Base-by-base conservation (phyloP, 208 protist species). In the Leishmania braziliensis region DNA sequence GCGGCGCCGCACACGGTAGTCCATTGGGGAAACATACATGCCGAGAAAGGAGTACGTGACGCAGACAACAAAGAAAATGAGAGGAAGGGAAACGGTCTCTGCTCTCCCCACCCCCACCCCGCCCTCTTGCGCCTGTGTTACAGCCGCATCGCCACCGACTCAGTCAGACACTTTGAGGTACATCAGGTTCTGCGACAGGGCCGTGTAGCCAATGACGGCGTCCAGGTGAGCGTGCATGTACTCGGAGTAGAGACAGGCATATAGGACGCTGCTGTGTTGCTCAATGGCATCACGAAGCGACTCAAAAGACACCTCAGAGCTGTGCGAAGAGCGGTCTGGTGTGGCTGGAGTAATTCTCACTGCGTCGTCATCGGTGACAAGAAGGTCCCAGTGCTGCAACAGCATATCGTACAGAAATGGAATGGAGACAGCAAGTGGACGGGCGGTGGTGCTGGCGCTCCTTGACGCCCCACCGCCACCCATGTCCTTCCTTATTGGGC, bases 101-200 rank as follows among this genome's bases (percentile, higher is more conserved):
- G 5, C 16, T n/a, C 60, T 65, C n/a, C 60, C 16, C 60, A 65
- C 23, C 68, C 20, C 36, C 39, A 50, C 56, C 29, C 18, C 33
- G 20, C 74, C n/a, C 58, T 18, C 39, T 71, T 53, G 23, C 43
- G 6, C 70, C 56, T 75, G 43, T 20, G 51, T 16, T 48, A 71
- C 23, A 23, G 54, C 43, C 39, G 62, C 77, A 43, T 50, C 43
- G 68, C 8, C 43, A 51, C 16, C 20, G 23, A 58, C 78, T 70
- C 46, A 76, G 29, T n/a, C 58, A 5, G 43, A 60, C 39, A 75
- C 0, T 46, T 71, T 79, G 20, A 87, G 84, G 68, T 79, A 87
- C 80, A 95, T 86, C 58, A 94, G 81, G 48, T 90, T 94, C 74
- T 92, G 89, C 29, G 93, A 96, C 16, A 96, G 83, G 10, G 84